Evolutionary conservation across 106 monocot species (phyloP), one percentile per base, ranked within the genome.

Genomic region (Allium fistulosum): DNA sequence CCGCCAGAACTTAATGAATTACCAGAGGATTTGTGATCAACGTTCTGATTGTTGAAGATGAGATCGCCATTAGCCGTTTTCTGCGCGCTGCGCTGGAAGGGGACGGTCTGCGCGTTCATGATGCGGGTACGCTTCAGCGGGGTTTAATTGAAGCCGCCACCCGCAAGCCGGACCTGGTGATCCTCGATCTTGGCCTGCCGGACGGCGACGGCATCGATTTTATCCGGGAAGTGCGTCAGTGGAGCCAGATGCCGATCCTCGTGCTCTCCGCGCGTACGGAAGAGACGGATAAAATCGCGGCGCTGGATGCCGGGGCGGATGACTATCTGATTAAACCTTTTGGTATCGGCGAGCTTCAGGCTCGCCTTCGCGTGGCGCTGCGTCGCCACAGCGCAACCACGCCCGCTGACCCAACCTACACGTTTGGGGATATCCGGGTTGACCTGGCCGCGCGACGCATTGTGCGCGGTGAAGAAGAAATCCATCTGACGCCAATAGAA

Each of bases 301-400:
- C n/a, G 27, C 65, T 66, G 11, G 65, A 66, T 12, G 27, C 45
- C 27, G 65, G 65, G 7, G 65, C 65, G n/a, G 65, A 66, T 47
- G 65, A 66, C 65, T 66, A 66, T 47, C 11, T 66, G 65, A 46
- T 47, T 14, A 66, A 66, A 47, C 65, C 65, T 9, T 66, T 66
- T 47, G 14, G 11, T 8, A 37, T 66, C 10, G 27, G 7, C 65
- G 65, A 66, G 45, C 65, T 66, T 27, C 7, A 46, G 11, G 65
- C 65, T 7, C 65, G 65, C 46, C 7, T 66, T 8, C 9, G 26
- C 27, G 65, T 47, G 65, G 7, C 48, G 11, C 8, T 26, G 7
- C 22, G 11, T 6, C 26, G 26, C 45, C 55, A 13, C 55, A 13
- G 10, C 11, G 55, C 13, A 13, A 13, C 13, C 11, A 56, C 11